Evolutionary conservation across 345 rosid species (phyloP), one percentile per base, ranked within the genome.

Genomic region (Gossypium stocksii): DNA sequence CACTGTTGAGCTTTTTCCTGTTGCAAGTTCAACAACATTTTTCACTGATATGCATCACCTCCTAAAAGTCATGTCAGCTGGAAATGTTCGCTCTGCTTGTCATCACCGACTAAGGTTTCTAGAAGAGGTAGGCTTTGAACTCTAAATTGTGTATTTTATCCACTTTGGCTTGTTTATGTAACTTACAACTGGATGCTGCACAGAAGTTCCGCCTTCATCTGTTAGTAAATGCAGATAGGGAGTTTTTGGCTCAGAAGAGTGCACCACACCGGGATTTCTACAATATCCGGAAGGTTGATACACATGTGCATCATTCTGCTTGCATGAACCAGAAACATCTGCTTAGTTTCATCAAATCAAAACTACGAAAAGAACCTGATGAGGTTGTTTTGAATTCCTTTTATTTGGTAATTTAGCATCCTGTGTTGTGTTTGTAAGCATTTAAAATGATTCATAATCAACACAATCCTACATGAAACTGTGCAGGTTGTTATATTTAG

Each of bases 261-360:
- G 89, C 89, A 23, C 85, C 89, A 2, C 87, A 86, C 57, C 86
- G 89, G 27, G 89, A 86, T 79, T 86, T 86, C 81, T 86, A 86
- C 79, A 86, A 86, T 70, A 81, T 82, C 66, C 77, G 89, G 61
- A 86, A 86, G 80, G 89, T 86, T 54, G 89, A 86, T 74, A 86
- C 89, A 11, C 87, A 86, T 74, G 82, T 86, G 66, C 86, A 86
- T 79, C 87, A 86, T 74, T 84, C 89, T 77, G 87, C 89, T 22
- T 86, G 89, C 80, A 86, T 84, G 89, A 86, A 86, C 80, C 87
- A 84, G 80, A 86, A 84, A 76, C 89, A 86, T 82, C 87, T 86
- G 19, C 75, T 86, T 64, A 78, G 83, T 43, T 86, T 86, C 81
- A 86, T 86, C 72, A 82, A 86, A 71, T 86, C 87, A 51, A 86